Conservation (phyloP, 2,329 filamentous ascomycete genomes). For the Venturiaceae sp. region DNA sequence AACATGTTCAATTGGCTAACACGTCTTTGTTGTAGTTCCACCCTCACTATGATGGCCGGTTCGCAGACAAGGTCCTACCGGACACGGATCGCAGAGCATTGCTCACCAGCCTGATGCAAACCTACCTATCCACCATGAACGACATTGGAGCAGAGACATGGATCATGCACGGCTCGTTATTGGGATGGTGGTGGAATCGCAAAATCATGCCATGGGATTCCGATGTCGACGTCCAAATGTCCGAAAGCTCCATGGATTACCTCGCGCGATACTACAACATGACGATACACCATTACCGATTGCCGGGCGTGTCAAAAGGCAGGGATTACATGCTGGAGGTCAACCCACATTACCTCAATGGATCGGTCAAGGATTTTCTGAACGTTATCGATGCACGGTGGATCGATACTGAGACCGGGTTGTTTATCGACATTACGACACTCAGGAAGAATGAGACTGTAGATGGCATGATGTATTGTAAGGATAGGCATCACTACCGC, state of each 20-base stretch:
- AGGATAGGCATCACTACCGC: constrained; percentile 46
- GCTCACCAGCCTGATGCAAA: constrained; percentile 42
- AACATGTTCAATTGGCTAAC: constrained; percentile 1
- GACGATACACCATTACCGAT: constrained; percentile 43
- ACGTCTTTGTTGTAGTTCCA: constrained; percentile 31
- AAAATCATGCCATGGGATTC: constrained; percentile 53
- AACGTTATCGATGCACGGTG: constrained; percentile 53
- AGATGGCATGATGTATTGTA: constrained; percentile 43
- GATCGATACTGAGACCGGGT: constrained; percentile 49
- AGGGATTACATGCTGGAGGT: constrained; percentile 46
- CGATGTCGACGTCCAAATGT: constrained; percentile 50
- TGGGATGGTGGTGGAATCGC: constrained; percentile 56
- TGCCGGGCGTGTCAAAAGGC: constrained; percentile 20
- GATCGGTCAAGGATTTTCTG: constrained; percentile 32
- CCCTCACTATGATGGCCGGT: constrained; percentile 48
- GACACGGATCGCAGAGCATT: constrained; percentile 37
- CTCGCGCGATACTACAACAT: constrained; percentile 52
- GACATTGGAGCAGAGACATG: constrained; percentile 49
- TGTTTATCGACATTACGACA: constrained; percentile 54
- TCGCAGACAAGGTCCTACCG: constrained; percentile 35
- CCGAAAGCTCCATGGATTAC: constrained; percentile 44
- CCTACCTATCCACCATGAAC: constrained; percentile 47
- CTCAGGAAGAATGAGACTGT: constrained; percentile 36
- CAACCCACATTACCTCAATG: constrained; percentile 44
- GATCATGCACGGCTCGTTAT: constrained; percentile 53